Base-by-base conservation (phyloP, 1,139 yeast genomes). In the Scheffersomyces parashehatae region DNA sequence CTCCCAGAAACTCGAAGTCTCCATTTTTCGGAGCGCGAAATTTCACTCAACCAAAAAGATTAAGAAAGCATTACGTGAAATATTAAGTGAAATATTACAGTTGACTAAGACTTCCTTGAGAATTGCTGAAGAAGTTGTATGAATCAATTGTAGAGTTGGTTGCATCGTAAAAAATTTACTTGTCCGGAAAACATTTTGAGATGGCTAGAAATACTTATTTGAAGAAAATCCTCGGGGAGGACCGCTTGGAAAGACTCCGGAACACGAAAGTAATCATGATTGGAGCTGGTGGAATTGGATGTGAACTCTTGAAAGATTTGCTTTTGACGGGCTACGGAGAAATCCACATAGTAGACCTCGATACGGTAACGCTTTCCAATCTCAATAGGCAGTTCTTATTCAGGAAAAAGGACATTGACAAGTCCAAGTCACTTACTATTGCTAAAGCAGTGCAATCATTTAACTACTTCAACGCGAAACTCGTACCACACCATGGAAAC, bases 281-380 rank as follows among this genome's bases (percentile, higher is more conserved):
- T 0, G 99, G 99, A 3, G 97, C 99, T 1, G 99, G 99, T 28
- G 99, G 99, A n/a, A 91, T 95, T 51, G 99, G 99, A 4, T 95
- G 98, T 64, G 99, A 95, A 64, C 70, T 95, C 35, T 72, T 95
- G 47, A 95, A 95, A 60, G 88, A 95, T 59, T 72, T 95, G 41
- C 83, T 90, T 6, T 68, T 91, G 50, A 77, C 89, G 53, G 96
- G 96, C 3, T 85, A 87, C 54, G 95, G 95, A 3, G 95, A 88
- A 56, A 85, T 95, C 43, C 97, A 91, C 58, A 78, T 95, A 26
- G 95, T 91, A 15, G 99, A 95, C 64, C 74, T 95, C 45, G 99
- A 95, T 62, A 93, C 98, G 4, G 88, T 95, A 53, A 97, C 96
- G 46, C 68, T 93, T 33, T 84, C 95, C 48, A 95, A 95, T 64